These are phyloP conservation scores for Talaromyces proteolyticus DNA, from an alignment of 495 filamentous ascomycete species.

Conservation along the genomic window DNA sequence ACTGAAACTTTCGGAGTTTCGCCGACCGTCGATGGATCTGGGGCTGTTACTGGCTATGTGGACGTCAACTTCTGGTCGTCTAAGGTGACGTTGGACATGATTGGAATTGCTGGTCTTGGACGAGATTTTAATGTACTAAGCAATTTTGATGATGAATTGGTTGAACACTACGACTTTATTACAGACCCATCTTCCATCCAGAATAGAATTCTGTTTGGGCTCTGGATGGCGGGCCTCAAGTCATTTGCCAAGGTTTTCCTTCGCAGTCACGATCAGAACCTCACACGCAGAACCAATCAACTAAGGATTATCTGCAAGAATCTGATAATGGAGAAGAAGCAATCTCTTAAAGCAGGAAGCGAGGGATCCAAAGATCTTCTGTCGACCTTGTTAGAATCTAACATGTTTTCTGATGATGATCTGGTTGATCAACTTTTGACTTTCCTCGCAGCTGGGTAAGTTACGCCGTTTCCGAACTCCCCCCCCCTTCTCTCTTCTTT, in stretches of 20 bases:
- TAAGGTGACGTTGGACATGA: slow-evolving; percentile 69
- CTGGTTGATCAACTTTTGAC: neutral
- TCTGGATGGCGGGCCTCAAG: no score
- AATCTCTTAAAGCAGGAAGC: no score
- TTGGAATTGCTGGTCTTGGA: slow-evolving; percentile 66
- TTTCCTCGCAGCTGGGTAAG: neutral
- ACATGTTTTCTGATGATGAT: neutral
- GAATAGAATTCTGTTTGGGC: no score
- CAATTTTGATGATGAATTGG: slow-evolving; percentile 38
- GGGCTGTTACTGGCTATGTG: neutral
- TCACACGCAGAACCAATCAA: no score
- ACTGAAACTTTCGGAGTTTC: neutral
- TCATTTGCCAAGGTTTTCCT: no score
- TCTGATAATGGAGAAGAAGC: no score
- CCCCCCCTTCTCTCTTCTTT: no score
- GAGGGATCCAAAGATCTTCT: neutral
- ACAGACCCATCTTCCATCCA: neutral
- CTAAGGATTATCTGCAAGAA: no score
- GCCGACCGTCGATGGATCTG: neutral
- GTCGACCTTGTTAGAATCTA: neutral
- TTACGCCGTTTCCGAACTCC: neutral
- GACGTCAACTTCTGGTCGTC: slow-evolving; percentile 30
- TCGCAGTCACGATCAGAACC: no score
- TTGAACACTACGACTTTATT: slow-evolving; percentile 34
- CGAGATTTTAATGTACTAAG: slow-evolving; percentile 62